Conservation (phyloP, 352 stramenopile species). For the Globisporangium middletonii region DNA sequence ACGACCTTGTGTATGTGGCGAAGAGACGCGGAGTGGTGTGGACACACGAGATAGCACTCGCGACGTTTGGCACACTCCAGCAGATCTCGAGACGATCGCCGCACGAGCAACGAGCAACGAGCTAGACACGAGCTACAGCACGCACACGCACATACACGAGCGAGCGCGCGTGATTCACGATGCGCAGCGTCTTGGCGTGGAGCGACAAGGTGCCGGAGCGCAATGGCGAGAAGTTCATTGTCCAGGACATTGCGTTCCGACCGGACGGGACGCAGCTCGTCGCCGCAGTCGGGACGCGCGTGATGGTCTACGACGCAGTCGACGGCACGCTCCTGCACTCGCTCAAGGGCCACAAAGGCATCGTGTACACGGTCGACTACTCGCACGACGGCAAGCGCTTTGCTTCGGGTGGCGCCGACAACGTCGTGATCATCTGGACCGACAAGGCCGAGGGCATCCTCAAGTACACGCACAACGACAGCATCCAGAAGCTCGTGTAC, state of each 20-base stretch:
- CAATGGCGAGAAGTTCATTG: slow-evolving; percentile 81
- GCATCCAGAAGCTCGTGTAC: slow-evolving; percentile 90
- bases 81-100: not conserved
- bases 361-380: slow-evolving; percentile 92
- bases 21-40: too few species aligned
- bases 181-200: slow-evolving; percentile 79
- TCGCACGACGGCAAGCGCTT: slow-evolving; percentile 89
- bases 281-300: slow-evolving; percentile 85
- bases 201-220: slow-evolving; percentile 84
- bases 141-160: not conserved
- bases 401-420: slow-evolving; percentile 90
- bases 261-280: slow-evolving; percentile 88
- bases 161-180: slow-evolving; percentile 12
- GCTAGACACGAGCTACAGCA: not conserved
- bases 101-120: not conserved
- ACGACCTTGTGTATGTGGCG: too few species aligned
- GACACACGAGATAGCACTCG: too few species aligned
- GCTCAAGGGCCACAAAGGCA: slow-evolving; percentile 89
- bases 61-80: slow-evolving; percentile 42
- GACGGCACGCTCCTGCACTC: slow-evolving; percentile 89
- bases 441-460: slow-evolving; percentile 92
- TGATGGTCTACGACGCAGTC: slow-evolving; percentile 90
- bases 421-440: slow-evolving; percentile 96
- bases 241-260: slow-evolving; percentile 89
- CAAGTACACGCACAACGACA: slow-evolving; percentile 95